phyloP scores from a whole-genome alignment of 495 filamentous ascomycete species.

The Immersiella caudata region DNA sequence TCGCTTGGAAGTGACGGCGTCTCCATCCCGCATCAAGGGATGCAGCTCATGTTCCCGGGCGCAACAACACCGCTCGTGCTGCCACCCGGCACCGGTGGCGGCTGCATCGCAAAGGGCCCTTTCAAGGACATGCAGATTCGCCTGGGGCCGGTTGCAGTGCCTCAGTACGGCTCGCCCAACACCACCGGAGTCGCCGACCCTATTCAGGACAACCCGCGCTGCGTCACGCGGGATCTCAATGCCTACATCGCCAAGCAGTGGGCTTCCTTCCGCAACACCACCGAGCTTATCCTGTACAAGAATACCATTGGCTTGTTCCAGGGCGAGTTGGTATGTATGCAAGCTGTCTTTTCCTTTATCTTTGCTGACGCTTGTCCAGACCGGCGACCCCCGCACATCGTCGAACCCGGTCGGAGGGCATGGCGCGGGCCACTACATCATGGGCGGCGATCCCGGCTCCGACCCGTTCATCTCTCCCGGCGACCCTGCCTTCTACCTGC shows the following conservation, averaged over 20 bases:
- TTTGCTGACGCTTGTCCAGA: constrained; percentile 2
- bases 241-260: constrained; percentile 44
- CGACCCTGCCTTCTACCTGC: constrained; percentile 70
- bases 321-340: constrained; percentile 35
- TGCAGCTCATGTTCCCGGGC: constrained; percentile 23
- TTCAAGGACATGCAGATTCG: constrained; percentile 55
- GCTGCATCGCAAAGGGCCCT: constrained; percentile 64
- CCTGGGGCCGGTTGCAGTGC: constrained; percentile 54
- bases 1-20: constrained; percentile 65
- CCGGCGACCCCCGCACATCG: constrained; percentile 48
- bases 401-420: constrained; percentile 56
- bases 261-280: constrained; percentile 45
- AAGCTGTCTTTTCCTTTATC: not conserved
- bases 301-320: constrained; percentile 55
- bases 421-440: constrained; percentile 61
- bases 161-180: constrained; percentile 33
- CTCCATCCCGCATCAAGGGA: constrained; percentile 36
- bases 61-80: constrained; percentile 28
- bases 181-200: constrained; percentile 23
- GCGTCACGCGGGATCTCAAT: constrained; percentile 67
- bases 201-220: constrained; percentile 59
- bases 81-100: constrained; percentile 60
- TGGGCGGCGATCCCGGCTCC: constrained; percentile 39
- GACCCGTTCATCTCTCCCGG: constrained; percentile 63
- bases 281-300: constrained; percentile 46